Evolutionary conservation across 2,329 filamentous ascomycete species (phyloP), one percentile per base, ranked within the genome.

Genomic region (Didymosphaeria variabile): DNA sequence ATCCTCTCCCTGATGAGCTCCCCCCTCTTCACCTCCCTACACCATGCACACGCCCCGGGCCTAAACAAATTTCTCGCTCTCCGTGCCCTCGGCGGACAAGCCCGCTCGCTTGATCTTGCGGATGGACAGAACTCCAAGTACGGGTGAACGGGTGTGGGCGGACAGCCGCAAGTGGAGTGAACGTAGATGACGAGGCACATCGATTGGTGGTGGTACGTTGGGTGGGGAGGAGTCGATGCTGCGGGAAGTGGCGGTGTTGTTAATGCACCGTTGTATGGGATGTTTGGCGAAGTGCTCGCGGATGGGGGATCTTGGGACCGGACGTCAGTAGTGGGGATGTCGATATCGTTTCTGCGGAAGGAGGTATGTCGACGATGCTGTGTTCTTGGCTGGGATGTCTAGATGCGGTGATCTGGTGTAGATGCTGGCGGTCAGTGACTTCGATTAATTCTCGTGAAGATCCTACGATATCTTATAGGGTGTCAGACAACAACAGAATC

Each of bases 121-220:
- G 42, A 26, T 3, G 36, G 12, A 23, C 72, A 73, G 12, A 64
- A 59, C 10, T 65, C 62, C 10, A 68, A 50, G 58, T 72, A 70
- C 0, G 71, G 71, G 10, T 46, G 59, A 13, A 51, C 49, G 3
- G 70, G 71, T 10, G 44, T 38, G 0, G 72, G 68, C 1, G 72
- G 70, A 34, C 73, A 76, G n/a, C 63, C 61, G 58, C 73, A 76
- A 9, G 49, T 57, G 15, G 54, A 47, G 15, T 51, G 44, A n/a
- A 54, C 38, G 63, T 72, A 76, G 47, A 69, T 40, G 32, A 73
- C 62, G 31, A 55, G 40, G 57, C 72, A 76, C 73, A 75, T 76
- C 46, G 21, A 26, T 42, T 52, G 46, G 42, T 47, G 26, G 31
- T 46, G 32, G 23, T 31, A 12, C 23, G 38, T 13, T 21, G 26